Percentiles rank a stretch among this genome's conserved stretches.
Conservation (phyloP, 2,329 filamentous ascomycete genomes). For the Aspergillus piperis region DNA sequence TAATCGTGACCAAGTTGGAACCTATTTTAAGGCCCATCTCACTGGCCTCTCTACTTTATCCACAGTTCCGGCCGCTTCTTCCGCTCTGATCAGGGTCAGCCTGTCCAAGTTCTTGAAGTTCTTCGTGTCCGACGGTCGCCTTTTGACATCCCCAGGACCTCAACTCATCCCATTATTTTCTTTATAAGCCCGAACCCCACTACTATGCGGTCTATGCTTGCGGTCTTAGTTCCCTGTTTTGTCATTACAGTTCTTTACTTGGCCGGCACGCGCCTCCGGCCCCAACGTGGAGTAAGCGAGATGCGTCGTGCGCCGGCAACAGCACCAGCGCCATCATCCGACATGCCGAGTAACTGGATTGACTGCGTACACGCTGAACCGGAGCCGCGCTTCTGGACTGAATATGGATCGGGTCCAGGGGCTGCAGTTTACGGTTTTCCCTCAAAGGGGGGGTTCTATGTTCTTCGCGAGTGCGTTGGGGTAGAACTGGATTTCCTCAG, state of each 20-base stretch:
- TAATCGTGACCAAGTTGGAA: not conserved
- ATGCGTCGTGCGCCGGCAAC: not conserved
- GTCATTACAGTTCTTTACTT: not conserved
- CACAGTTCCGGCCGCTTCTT: not conserved
- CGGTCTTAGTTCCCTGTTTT: not conserved
- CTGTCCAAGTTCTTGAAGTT: not conserved
- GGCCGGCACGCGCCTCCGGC: not conserved
- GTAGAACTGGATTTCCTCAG: conserved; percentile 17
- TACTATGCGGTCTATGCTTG: not conserved
- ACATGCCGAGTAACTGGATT: not conserved
- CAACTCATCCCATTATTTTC: not conserved
- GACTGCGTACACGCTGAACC: not conserved
- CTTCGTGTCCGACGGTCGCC: not conserved
- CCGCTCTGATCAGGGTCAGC: not conserved
- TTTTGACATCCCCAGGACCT: not conserved
- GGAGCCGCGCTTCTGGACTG: not conserved
- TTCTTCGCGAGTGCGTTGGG: not conserved
- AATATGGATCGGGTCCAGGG: not conserved
- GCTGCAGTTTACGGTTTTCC: conserved; percentile 9
- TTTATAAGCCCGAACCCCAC: not conserved
- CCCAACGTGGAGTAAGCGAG: not conserved
- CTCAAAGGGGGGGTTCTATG: conserved; percentile 14
- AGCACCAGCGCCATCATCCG: not conserved
- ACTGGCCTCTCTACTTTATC: not conserved
- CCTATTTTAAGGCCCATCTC: not conserved